Percentiles rank a stretch among this genome's conserved stretches.
Conservation (phyloP, 495 filamentous ascomycete genomes). For the Aspergillus sparsus region DNA sequence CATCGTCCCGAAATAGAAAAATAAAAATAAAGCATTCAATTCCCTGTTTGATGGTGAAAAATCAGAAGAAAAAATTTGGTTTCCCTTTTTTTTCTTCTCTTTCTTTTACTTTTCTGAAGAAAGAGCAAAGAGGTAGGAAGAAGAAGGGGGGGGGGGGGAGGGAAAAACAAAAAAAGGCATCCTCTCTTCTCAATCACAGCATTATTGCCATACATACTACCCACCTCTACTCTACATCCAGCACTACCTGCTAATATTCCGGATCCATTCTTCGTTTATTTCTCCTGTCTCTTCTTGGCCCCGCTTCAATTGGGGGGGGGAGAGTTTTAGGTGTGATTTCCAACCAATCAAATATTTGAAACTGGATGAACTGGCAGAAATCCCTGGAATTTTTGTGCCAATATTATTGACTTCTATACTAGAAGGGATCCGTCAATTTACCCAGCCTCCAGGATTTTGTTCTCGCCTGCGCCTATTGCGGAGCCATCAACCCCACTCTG, state of each 20-base stretch:
- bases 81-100: slow-evolving; percentile 1
- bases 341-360: neutral
- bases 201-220: too few species aligned
- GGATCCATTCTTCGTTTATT: neutral
- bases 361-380: slow-evolving; percentile 10
- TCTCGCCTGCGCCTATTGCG: slow-evolving; percentile 30
- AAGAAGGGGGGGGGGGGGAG: too few species aligned
- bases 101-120: neutral
- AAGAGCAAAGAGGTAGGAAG: neutral
- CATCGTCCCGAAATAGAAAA: slow-evolving; percentile 13
- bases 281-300: neutral
- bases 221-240: neutral
- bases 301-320: neutral
- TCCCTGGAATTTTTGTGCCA: slow-evolving; percentile 24
- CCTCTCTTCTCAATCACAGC: neutral
- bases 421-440: slow-evolving; percentile 19
- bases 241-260: neutral
- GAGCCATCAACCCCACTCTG: slow-evolving; percentile 30
- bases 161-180: too few species aligned
- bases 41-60: neutral
- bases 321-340: neutral
- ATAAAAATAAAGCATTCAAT: neutral
- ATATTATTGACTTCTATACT: slow-evolving; percentile 20
- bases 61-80: neutral
- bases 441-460: slow-evolving; percentile 31